A percentile compares a stretch with the other conserved stretches of the same genome.
Evolutionary conservation across 768 basidiomycete species (phyloP).

Genomic region (Mycena alexandri): DNA sequence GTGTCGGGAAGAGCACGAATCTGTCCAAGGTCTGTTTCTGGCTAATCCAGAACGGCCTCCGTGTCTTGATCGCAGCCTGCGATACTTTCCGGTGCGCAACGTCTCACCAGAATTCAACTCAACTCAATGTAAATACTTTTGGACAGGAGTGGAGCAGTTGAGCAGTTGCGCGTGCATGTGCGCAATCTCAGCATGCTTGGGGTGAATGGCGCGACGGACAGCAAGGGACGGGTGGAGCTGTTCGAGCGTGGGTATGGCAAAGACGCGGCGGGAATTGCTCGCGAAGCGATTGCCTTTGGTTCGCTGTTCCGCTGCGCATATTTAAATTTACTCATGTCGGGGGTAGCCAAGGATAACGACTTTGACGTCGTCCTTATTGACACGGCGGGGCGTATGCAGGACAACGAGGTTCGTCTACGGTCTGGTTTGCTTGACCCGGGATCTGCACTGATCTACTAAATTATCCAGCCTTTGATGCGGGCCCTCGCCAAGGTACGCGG

Average conservation of each 20-base stretch:
- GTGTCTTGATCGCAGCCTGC: conserved; percentile 97
- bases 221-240: conserved; percentile 87
- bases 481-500: conserved; percentile 88
- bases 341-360: conserved; percentile 83
- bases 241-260: conserved; percentile 98
- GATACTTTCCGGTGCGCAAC: conserved; percentile 89
- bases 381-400: conserved; percentile 99
- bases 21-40: conserved; percentile 99
- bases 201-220: conserved; percentile 74
- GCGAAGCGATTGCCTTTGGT: conserved; percentile 95
- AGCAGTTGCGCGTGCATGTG: conserved; percentile 97
- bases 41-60: conserved; percentile 94
- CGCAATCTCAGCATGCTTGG: conserved; percentile 90
- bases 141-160: conserved; percentile 93
- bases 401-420: conserved; percentile 94
- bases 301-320: conserved; percentile 38
- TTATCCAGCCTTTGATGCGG: conserved; percentile 88
- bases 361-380: conserved; percentile 99
- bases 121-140: conserved; percentile 6
- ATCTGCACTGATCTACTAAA: conserved; percentile 29
- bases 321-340: conserved; percentile 20
- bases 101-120: conserved; percentile 2
- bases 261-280: conserved; percentile 98
- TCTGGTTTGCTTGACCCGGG: background rate
- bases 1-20: conserved; percentile 99